phyloP scores from a whole-genome alignment of 495 filamentous ascomycete genomes.

The Halenospora varia region DNA sequence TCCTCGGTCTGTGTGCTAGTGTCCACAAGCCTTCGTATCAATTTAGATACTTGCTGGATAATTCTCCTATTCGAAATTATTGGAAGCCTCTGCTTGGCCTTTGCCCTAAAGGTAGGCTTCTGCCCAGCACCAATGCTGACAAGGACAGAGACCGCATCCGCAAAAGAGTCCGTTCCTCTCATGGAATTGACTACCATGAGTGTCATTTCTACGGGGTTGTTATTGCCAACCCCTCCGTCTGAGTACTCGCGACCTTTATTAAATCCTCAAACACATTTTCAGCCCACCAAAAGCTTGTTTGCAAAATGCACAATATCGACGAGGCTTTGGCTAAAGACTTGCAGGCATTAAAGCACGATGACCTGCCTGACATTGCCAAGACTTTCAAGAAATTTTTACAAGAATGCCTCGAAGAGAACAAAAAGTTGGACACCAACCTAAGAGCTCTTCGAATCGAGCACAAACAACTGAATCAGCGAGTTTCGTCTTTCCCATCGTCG shows the following conservation, averaged over 20 bases:
- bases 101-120: not conserved
- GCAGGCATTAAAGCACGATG: not conserved
- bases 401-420: not conserved
- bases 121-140: conserved; percentile 3
- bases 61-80: not conserved
- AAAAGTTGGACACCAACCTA: not conserved
- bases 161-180: not conserved
- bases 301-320: not conserved
- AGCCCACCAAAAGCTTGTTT: not conserved
- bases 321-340: not conserved
- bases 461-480: not conserved
- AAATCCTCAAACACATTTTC: not conserved
- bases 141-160: not conserved
- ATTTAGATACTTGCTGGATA: not conserved
- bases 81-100: not conserved
- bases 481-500: not conserved
- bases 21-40: not conserved
- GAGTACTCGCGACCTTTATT: not conserved
- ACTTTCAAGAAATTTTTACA: not conserved
- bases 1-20: not conserved
- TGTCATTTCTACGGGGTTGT: not conserved
- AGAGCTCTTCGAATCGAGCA: not conserved
- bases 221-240: conserved; percentile 3
- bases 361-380: not conserved
- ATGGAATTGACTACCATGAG: not conserved